Conservation (phyloP, 1,139 yeast genomes). For the Candida frijolesensis region DNA sequence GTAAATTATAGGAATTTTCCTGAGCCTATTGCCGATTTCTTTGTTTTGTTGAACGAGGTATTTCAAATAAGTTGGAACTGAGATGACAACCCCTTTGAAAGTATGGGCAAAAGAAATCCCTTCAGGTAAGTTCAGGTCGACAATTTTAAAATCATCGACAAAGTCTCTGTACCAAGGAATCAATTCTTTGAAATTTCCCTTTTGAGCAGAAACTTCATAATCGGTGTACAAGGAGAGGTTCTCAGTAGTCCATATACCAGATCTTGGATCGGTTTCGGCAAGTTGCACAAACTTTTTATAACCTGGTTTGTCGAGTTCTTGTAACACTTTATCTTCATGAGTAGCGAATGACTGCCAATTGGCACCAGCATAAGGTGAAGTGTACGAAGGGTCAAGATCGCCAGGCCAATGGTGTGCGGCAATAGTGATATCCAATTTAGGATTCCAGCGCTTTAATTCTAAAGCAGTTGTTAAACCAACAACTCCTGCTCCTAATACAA, state of each 20-base stretch:
- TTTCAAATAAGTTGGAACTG: slow-evolving; percentile 51
- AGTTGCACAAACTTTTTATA: slow-evolving; percentile 43
- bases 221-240: slow-evolving; percentile 33
- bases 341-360: slow-evolving; percentile 50
- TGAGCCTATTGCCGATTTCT: slow-evolving; percentile 37
- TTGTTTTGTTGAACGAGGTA: slow-evolving; percentile 44
- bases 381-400: slow-evolving; percentile 36
- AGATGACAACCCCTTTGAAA: slow-evolving; percentile 51
- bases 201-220: slow-evolving; percentile 11
- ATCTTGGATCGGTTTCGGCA: slow-evolving; percentile 41
- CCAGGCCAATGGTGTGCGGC: slow-evolving; percentile 42
- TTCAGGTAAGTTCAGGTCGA: slow-evolving; percentile 33
- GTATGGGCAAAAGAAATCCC: slow-evolving; percentile 40
- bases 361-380: slow-evolving; percentile 49
- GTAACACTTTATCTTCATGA: slow-evolving; percentile 31
- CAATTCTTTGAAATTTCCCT: slow-evolving; percentile 19
- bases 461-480: slow-evolving; percentile 43
- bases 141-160: slow-evolving; percentile 34
- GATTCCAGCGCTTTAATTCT: slow-evolving; percentile 26
- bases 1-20: slow-evolving; percentile 28
- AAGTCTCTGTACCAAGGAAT: slow-evolving; percentile 50
- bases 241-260: slow-evolving; percentile 46
- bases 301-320: slow-evolving; percentile 40
- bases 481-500: slow-evolving; percentile 46
- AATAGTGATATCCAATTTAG: slow-evolving; percentile 27